Evolutionary conservation across 148 eudicot genomes (phyloP).

Genomic region (Persicaria tinctoria): DNA sequence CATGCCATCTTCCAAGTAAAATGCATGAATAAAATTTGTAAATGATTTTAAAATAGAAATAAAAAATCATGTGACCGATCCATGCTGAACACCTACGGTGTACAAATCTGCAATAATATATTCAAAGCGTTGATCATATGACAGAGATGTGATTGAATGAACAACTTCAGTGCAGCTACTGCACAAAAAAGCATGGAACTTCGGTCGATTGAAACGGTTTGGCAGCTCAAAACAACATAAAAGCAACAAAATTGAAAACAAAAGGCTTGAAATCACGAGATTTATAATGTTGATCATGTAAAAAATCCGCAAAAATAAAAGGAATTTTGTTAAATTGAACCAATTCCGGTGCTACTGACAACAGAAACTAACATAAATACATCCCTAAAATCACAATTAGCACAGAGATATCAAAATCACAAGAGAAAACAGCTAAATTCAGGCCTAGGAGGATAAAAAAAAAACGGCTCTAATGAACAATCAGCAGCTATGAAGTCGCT

Average conservation of each 20-base stretch:
- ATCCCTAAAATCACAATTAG: background rate
- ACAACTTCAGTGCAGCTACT: background rate
- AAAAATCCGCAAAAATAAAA: no score
- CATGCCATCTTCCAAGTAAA: background rate
- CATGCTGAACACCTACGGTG: background rate
- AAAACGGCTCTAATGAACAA: background rate
- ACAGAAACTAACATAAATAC: background rate
- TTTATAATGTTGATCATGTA: no score
- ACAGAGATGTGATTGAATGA: background rate
- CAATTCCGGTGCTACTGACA: background rate
- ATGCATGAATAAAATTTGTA: background rate
- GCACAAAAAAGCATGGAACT: background rate
- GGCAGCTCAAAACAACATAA: background rate
- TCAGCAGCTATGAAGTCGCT: background rate
- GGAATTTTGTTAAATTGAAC: background rate
- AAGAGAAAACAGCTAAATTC: background rate
- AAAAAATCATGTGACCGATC: background rate
- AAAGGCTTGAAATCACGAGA: no score
- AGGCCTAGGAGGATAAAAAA: background rate
- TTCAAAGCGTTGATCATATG: background rate
- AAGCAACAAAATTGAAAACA: background rate
- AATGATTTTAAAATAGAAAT: background rate
- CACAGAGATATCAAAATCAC: background rate
- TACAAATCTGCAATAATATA: background rate
- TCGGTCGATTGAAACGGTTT: background rate